phyloP scores from a whole-genome alignment of 805 yeast species.

The Yarrowia sp. region DNA sequence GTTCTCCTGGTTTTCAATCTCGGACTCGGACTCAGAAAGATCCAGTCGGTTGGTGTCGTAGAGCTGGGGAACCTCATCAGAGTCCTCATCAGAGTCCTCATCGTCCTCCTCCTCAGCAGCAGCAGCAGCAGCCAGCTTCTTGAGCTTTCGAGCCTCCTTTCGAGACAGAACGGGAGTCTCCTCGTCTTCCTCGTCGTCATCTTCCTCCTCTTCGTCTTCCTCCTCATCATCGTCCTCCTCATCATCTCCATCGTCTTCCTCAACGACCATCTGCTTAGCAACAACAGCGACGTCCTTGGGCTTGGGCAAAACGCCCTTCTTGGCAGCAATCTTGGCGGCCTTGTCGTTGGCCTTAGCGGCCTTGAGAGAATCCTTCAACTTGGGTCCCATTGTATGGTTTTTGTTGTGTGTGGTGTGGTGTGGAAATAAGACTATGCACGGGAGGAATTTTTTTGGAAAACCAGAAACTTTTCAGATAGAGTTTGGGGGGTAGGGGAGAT shows the following conservation, averaged over 20 bases:
- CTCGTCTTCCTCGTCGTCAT: constrained; percentile 19
- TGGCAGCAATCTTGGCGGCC: constrained; percentile 14
- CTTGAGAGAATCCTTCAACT: constrained; percentile 10
- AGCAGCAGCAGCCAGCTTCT: constrained; percentile 33
- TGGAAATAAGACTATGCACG: not conserved
- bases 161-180: constrained; percentile 26
- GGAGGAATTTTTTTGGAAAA: not conserved
- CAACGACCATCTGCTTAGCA: not conserved
- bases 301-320: constrained; percentile 10
- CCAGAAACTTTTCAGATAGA: not conserved
- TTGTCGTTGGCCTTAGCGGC: constrained; percentile 8
- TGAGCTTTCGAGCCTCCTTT: constrained; percentile 29
- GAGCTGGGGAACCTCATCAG: constrained; percentile 37
- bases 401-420: not conserved
- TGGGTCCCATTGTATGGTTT: not conserved
- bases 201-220: not conserved
- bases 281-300: not conserved
- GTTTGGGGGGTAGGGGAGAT: not conserved
- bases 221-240: not conserved
- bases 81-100: constrained; percentile 38
- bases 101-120: constrained; percentile 29
- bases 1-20: constrained; percentile 53
- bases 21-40: constrained; percentile 42
- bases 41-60: constrained; percentile 34
- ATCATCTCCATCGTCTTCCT: not conserved